Base-by-base conservation (phyloP, 495 filamentous ascomycete species). In the Pyronema domesticum region DNA sequence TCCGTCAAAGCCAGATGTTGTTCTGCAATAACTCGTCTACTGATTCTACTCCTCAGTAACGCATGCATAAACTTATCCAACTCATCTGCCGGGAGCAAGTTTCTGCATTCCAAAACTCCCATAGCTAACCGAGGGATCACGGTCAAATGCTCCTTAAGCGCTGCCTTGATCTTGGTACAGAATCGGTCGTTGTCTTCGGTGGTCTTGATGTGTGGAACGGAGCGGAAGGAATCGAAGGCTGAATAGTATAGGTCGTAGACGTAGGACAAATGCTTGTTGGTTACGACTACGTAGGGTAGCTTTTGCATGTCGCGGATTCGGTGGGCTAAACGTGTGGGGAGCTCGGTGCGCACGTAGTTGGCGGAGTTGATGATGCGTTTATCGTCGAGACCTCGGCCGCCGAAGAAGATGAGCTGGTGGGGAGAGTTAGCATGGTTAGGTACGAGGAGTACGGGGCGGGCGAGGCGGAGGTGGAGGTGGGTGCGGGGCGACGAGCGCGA, bases 231-330 rank as follows among this genome's bases (percentile, higher is more conserved):
- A 59, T 99, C 93, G 59, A 99, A 99, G 17, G 91, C 91, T 58
- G 80, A 80, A 70, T 94, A 94, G 71, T 99, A 99, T 6, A 95
- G 73, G 65, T 96, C 89, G 71, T 96, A 96, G 11, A 96, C 93
- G 55, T 89, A 80, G 57, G 82, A 86, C 53, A 99, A 80, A 64
- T 96, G 85, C 9, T 79, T 79, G 63, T 99, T 99, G n/a, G 86
- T 86, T 14, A 96, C 84, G 35, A 95, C 89, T 10, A 93, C 86
- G 62, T 94, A 99, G 15, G 91, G 91, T 43, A 99, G 72, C 54
- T 83, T 88, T 70, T 99, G 93, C 75, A 99, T 96, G 64, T 99
- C 89, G 45, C 93, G 85, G 50, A 99, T 81, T 13, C 91, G 83
- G 62, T 99, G 93, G 23, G 89, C 84, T 37, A 66, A 60, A 11